Evolutionary conservation across 2,329 filamentous ascomycete species (phyloP), one percentile per base, ranked within the genome.

Genomic region (Dothideomycetes sp.): DNA sequence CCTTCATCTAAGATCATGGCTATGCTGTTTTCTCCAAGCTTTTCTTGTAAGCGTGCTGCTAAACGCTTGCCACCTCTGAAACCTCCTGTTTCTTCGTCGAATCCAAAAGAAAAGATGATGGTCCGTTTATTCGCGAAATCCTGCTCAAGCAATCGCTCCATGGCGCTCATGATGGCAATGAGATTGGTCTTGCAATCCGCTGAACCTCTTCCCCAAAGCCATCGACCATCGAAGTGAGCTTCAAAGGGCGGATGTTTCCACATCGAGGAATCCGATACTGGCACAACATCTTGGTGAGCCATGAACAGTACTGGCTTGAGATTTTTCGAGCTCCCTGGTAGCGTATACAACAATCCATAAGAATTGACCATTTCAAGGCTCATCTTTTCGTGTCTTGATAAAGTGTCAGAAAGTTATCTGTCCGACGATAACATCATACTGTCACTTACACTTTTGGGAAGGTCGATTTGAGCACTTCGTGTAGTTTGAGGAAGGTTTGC

Each of bases 261-360:
- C 28, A 71, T 62, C 3, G 69, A 72, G 4, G 70, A 62, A 5
- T 68, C 62, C 2, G 65, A 64, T 0, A 76, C 74, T 2, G 76
- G 76, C 2, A 82, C 76, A 7, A 78, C 74, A 53, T 81, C 78
- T 53, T 79, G 74, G 54, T 80, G 77, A 1, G 75, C 76, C 64
- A 78, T 73, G 25, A 81, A 60, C 16, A 80, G 58, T 3, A 70
- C 67, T 0, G 76, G 75, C 54, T 73, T 74, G 25, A 76, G 56
- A 1, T 51, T 54, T 2, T 55, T 45, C 24, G 77, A 61, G 5
- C 60, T 64, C 4, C 76, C 77, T 27, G 68, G 46, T 68, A 74
- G 74, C 2, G 73, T 76, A 52, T 70, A 78, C 20, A 80, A 53
- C 30, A 79, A 59, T 3, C 71, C 76, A 51, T 78, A 70, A 2